phyloP scores from a whole-genome alignment of 2,329 filamentous ascomycete genomes.

The Pestalotiopsis sp. region DNA sequence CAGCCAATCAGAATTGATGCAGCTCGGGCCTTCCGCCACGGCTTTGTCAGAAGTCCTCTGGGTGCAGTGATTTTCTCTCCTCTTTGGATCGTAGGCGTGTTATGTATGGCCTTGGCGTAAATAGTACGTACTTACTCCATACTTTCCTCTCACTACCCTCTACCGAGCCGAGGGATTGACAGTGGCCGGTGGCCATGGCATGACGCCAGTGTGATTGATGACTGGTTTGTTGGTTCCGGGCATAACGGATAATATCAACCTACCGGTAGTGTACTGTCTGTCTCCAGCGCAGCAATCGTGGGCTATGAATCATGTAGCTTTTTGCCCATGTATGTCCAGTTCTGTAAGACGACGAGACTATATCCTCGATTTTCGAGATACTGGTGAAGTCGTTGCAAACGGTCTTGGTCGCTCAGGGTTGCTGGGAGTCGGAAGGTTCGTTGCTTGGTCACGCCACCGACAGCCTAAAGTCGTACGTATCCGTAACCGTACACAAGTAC shows the following conservation, averaged over 20 bases:
- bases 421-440: not conserved
- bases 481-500: not conserved
- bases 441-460: slow-evolving; percentile 5
- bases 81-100: not conserved
- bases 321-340: no score
- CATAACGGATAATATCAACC: no score
- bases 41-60: not conserved
- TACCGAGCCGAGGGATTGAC: not conserved
- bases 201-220: not conserved
- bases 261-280: no score
- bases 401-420: not conserved
- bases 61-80: not conserved
- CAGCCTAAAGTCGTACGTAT: not conserved
- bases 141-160: no score
- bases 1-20: not conserved
- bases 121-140: not conserved
- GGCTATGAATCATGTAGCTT: no score
- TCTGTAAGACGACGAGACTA: not conserved
- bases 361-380: not conserved
- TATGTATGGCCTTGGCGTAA: not conserved
- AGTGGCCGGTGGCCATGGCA: not conserved
- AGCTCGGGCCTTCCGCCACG: not conserved
- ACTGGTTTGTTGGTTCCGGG: no score
- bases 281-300: no score
- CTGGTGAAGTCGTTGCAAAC: not conserved